phyloP scores from a whole-genome alignment of 441 rosid species.

The Lepidium campestre region DNA sequence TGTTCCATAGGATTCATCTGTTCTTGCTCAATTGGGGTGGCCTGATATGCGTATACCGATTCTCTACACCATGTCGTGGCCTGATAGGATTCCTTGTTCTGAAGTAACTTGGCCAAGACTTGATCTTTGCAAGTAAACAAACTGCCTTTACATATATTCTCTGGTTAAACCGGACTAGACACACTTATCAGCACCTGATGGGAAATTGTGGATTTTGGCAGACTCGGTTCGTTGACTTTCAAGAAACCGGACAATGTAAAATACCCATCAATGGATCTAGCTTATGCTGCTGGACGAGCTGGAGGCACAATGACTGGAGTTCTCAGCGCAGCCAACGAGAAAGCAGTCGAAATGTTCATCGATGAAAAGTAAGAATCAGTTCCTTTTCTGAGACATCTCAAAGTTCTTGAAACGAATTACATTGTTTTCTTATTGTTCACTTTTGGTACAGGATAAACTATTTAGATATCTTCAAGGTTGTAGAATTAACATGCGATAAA shows the following conservation, averaged over 20 bases:
- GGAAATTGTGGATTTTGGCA: slow-evolving; percentile 27
- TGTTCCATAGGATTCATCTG: slow-evolving; percentile 73
- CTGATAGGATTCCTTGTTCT: slow-evolving; percentile 83
- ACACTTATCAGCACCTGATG: not conserved
- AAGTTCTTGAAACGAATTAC: not conserved
- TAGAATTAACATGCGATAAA: slow-evolving; percentile 73
- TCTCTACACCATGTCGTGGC: slow-evolving; percentile 96
- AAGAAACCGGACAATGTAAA: slow-evolving; percentile 80
- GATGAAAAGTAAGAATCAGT: slow-evolving; percentile 51
- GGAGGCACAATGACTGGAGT: slow-evolving; percentile 99
- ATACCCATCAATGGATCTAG: slow-evolving; percentile 90
- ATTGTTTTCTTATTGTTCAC: not conserved
- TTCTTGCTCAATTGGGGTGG: slow-evolving; percentile 94
- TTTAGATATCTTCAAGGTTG: slow-evolving; percentile 85
- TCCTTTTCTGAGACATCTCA: not conserved
- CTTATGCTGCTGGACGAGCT: slow-evolving; percentile 91
- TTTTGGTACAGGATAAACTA: slow-evolving; percentile 63
- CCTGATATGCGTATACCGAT: slow-evolving; percentile 92
- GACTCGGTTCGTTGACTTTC: slow-evolving; percentile 84
- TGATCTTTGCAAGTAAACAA: slow-evolving; percentile 83
- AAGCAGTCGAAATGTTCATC: slow-evolving; percentile 87
- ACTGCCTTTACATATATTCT: not conserved
- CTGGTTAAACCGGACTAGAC: not conserved
- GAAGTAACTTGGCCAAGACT: slow-evolving; percentile 94
- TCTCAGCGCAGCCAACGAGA: slow-evolving; percentile 95